These are phyloP conservation scores for Zymoseptoria tritici DNA, from an alignment of 2,329 filamentous ascomycete species.

Conservation along the genomic window DNA sequence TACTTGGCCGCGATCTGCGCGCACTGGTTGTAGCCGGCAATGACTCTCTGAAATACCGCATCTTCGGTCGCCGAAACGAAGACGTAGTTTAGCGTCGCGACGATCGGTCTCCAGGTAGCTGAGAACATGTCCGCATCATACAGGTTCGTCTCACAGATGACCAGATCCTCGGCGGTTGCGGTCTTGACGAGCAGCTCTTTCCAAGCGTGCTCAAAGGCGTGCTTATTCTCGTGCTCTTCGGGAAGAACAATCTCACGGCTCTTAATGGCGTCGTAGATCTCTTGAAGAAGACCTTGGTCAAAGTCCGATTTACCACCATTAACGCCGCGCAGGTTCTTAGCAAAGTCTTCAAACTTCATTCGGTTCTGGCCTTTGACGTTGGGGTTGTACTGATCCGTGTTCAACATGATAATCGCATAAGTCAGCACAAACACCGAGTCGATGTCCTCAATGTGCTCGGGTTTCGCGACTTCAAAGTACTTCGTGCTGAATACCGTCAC, in stretches of 20 bases:
- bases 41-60: constrained; percentile 85
- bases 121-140: constrained; percentile 98
- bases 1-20: constrained; percentile 86
- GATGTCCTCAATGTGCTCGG: constrained; percentile 70
- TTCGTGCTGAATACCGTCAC: constrained; percentile 79
- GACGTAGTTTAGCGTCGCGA: constrained; percentile 92
- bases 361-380: constrained; percentile 72
- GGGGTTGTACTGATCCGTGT: constrained; percentile 93
- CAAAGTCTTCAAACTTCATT: constrained; percentile 79
- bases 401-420: constrained; percentile 95
- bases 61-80: constrained; percentile 99
- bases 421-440: constrained; percentile 86
- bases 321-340: constrained; percentile 80
- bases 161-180: constrained; percentile 62
- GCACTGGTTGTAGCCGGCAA: constrained; percentile 93
- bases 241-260: constrained; percentile 92
- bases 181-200: constrained; percentile 86
- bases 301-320: constrained; percentile 77
- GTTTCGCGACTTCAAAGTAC: constrained; percentile 64
- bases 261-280: constrained; percentile 86
- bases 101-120: constrained; percentile 88
- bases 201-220: constrained; percentile 97
- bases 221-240: constrained; percentile 93
- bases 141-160: constrained; percentile 81
- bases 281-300: constrained; percentile 69